Base-by-base conservation (phyloP, 2,329 filamentous ascomycete genomes). In the Coniella lustricola region DNA sequence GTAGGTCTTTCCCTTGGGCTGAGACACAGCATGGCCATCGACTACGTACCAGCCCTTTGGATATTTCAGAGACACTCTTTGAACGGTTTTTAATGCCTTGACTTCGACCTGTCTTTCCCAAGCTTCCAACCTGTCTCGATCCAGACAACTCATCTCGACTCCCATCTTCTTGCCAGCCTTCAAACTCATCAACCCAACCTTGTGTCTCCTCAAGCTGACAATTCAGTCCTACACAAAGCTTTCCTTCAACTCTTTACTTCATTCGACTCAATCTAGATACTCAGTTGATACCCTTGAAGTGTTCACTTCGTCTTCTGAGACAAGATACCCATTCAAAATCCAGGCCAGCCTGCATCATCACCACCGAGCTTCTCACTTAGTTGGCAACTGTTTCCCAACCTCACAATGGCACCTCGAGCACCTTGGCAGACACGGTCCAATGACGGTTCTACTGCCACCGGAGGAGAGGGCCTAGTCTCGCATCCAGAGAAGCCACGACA, bases 361-460 rank as follows among this genome's bases (percentile, higher is more conserved):
- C 20, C 17, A 18, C n/a, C 3, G 12, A 20, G 25, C n/a, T 16
- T 34, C 21, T 8, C 36, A 7, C 13, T 16, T 1, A 10, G 3
- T 9, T 22, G 9, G 5, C 22, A 29, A 13, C n/a, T n/a, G n/a
- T 16, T 16, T 12, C 16, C 21, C 21, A 8, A 4, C 14, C 18
- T 36, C 36, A 39, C 35, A 18, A 53, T 53, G 51, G 44, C 51
- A 44, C 51, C 51, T 34, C 51, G 51, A n/a, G 25, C 51, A 38
- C 49, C 47, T 7, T 49, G 47, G 47, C 36, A 34, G 14, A 42
- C 34, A 7, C 31, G 44, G 21, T 36, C 21, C 31, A 38, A 32
- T 18, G 21, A 33, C 46, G 31, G 35, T 20, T 29, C 44, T 21
- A 44, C 49, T 31, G 44, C 46, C 35, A 51, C 32, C 42, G 40